Evolutionary conservation across 495 filamentous ascomycete genomes (phyloP).

Genomic region (Chaetomium cochliodes): DNA sequence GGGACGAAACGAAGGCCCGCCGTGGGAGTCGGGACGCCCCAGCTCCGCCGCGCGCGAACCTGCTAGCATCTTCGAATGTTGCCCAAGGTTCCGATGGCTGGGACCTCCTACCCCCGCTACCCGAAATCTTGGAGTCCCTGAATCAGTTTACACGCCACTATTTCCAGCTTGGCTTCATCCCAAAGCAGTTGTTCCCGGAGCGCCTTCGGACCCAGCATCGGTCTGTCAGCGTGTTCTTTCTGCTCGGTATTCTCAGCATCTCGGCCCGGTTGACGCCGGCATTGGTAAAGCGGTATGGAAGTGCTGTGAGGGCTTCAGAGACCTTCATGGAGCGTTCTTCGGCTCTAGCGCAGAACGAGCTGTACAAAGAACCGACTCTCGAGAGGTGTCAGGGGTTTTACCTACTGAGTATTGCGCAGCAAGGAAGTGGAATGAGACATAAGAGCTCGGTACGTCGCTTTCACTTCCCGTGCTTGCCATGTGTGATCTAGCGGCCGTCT

Average conservation of each 20-base stretch:
- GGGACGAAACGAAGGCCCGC: slow-evolving; percentile 39
- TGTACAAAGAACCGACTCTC: slow-evolving; percentile 50
- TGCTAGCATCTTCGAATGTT: slow-evolving; percentile 18
- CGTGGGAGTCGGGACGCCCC: slow-evolving; percentile 38
- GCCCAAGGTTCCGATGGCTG: slow-evolving; percentile 40
- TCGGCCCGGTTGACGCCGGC: slow-evolving; percentile 49
- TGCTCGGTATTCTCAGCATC: slow-evolving; percentile 49
- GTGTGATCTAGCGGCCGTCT: slow-evolving; percentile 21
- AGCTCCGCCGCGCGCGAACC: slow-evolving; percentile 23
- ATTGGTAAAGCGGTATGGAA: slow-evolving; percentile 45
- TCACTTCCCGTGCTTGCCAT: not conserved
- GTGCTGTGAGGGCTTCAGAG: slow-evolving; percentile 45
- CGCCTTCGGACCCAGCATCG: slow-evolving; percentile 41
- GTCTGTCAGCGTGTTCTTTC: slow-evolving; percentile 48
- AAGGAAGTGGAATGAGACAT: slow-evolving; percentile 48
- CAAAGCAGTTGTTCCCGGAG: slow-evolving; percentile 48
- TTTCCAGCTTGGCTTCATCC: slow-evolving; percentile 54
- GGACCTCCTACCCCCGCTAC: slow-evolving; percentile 45
- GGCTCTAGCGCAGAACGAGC: slow-evolving; percentile 44
- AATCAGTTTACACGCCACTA: slow-evolving; percentile 48
- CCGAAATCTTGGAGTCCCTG: slow-evolving; percentile 45
- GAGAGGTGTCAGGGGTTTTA: slow-evolving; percentile 54
- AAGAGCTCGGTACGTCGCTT: slow-evolving; percentile 45
- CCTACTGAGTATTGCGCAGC: slow-evolving; percentile 52
- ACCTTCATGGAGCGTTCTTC: slow-evolving; percentile 51